A percentile compares a stretch with the other conserved stretches of the same genome.
Conservation (phyloP, 2,329 filamentous ascomycete genomes). For the Aureobasidium sp. region DNA sequence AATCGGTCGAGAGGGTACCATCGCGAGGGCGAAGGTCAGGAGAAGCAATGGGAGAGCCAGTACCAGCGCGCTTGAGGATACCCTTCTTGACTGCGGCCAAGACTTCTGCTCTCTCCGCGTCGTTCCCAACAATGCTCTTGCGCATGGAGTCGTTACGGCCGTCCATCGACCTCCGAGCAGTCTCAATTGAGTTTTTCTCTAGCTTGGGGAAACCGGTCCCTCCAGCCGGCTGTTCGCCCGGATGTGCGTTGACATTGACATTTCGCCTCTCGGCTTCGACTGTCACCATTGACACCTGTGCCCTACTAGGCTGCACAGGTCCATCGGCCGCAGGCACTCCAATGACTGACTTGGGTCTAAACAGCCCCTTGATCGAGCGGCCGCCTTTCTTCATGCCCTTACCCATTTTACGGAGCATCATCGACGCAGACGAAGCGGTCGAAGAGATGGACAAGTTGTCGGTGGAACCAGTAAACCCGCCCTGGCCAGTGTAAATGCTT, state of each 20-base stretch:
- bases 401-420: conserved; percentile 98
- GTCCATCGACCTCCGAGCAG: conserved; percentile 33
- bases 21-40: conserved; percentile 59
- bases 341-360: conserved; percentile 86
- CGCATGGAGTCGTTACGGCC: conserved; percentile 55
- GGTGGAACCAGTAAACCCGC: conserved; percentile 80
- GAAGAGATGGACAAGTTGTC: conserved; percentile 91
- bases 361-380: conserved; percentile 84
- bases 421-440: conserved; percentile 78
- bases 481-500: conserved; percentile 83
- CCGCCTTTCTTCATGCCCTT: conserved; percentile 94
- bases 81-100: conserved; percentile 89
- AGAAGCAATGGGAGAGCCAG: conserved; percentile 58
- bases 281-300: conserved; percentile 90
- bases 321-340: conserved; percentile 66
- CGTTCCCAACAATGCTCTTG: conserved; percentile 85
- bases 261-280: conserved; percentile 85
- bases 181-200: conserved; percentile 73
- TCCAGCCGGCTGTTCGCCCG: conserved; percentile 58
- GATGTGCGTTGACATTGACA: conserved; percentile 67
- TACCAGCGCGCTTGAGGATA: conserved; percentile 74
- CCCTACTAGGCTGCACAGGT: conserved; percentile 55
- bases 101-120: conserved; percentile 83
- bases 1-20: conserved; percentile 50
- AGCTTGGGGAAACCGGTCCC: conserved; percentile 77